Evolutionary conservation across 148 eudicot genomes (phyloP).

Genomic region (Arbutus unedo): DNA sequence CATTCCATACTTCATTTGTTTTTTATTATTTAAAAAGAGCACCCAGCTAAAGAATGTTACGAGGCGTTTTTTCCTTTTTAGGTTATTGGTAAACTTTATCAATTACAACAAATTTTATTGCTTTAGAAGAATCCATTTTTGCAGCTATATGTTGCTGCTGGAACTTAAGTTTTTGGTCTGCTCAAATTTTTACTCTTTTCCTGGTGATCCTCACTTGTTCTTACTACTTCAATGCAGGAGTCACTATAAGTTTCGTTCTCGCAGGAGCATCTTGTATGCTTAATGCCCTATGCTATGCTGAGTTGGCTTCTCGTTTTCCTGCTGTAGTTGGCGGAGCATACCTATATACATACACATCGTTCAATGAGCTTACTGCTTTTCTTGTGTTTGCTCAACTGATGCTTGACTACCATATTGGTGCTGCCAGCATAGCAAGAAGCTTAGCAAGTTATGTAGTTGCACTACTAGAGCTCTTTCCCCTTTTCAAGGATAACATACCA

Average conservation of each 20-base stretch:
- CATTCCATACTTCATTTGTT: background rate
- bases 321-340: constrained; percentile 99
- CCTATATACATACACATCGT: constrained; percentile 86
- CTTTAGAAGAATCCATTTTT: background rate
- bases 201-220: background rate
- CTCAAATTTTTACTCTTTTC: background rate
- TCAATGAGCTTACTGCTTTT: constrained; percentile 96
- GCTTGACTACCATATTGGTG: constrained; percentile 98
- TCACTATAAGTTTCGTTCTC: constrained; percentile 77
- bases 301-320: constrained; percentile 89
- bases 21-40: background rate
- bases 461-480: constrained; percentile 67
- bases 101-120: background rate
- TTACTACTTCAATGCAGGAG: constrained; percentile 54
- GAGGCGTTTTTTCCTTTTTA: background rate
- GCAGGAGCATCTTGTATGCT: constrained; percentile 93
- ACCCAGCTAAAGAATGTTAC: background rate
- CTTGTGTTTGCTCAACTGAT: constrained; percentile 91
- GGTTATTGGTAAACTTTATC: background rate
- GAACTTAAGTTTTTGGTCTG: background rate
- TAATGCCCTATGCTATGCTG: constrained; percentile 96
- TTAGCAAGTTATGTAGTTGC: constrained; percentile 73
- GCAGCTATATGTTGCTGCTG: background rate
- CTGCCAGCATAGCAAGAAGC: constrained; percentile 98
- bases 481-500: constrained; percentile 67